These are phyloP conservation scores for Suillus weaverae DNA, from an alignment of 768 basidiomycete genomes.

Conservation along the genomic window DNA sequence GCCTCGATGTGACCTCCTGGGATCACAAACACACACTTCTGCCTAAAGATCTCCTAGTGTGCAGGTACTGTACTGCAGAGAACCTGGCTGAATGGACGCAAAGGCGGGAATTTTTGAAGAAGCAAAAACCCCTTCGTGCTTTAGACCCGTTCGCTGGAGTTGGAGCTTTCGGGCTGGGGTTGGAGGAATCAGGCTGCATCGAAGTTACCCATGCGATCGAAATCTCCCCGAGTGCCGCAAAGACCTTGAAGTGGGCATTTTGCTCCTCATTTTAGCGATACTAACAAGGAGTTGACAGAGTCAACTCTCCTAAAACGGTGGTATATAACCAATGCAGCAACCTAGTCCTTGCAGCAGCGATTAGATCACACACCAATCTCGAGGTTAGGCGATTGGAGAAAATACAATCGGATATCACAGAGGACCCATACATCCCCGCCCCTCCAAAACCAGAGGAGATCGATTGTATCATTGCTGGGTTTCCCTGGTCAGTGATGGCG, in stretches of 20 bases:
- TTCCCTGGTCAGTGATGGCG: constrained; percentile 60
- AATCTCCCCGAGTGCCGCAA: constrained; percentile 72
- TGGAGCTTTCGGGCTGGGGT: constrained; percentile 63
- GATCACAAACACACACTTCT: constrained; percentile 29
- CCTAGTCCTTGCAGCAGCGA: constrained; percentile 53
- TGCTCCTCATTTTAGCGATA: background rate
- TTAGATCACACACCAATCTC: constrained; percentile 47
- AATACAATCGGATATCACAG: constrained; percentile 25
- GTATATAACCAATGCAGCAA: constrained; percentile 78
- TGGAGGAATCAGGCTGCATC: constrained; percentile 56
- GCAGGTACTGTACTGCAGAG: constrained; percentile 41
- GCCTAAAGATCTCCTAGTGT: constrained; percentile 43
- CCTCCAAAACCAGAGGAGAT: constrained; percentile 54
- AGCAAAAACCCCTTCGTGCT: constrained; percentile 26
- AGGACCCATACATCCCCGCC: constrained; percentile 26
- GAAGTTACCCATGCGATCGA: constrained; percentile 68
- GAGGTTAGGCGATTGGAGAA: constrained; percentile 39
- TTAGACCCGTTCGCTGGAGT: constrained; percentile 46
- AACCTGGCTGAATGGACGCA: constrained; percentile 32
- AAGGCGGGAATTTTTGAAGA: constrained; percentile 34
- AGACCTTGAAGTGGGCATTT: constrained; percentile 55
- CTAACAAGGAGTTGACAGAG: constrained; percentile 25
- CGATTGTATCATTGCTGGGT: constrained; percentile 66
- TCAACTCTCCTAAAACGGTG: constrained; percentile 45
- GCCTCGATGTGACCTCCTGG: constrained; percentile 42